Percentiles rank a stretch among this genome's conserved stretches.
phyloP scores from a whole-genome alignment of 768 basidiomycete genomes.

The Crepidotus variabilis region DNA sequence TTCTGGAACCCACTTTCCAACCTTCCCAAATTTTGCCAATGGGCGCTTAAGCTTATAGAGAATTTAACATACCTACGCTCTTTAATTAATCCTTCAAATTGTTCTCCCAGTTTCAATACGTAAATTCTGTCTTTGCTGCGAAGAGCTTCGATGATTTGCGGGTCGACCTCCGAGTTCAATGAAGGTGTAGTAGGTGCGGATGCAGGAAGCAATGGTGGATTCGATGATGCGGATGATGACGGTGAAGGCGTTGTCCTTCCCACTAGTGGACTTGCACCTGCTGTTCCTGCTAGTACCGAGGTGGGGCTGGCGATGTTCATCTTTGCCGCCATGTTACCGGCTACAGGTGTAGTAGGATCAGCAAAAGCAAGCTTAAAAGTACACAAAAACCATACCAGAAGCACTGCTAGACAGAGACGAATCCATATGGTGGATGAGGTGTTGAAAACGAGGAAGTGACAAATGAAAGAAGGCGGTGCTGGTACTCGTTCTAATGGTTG shows the following conservation, averaged over 20 bases:
- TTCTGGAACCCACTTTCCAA: background rate
- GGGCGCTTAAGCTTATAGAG: background rate
- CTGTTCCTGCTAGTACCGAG: background rate
- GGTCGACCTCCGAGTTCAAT: constrained; percentile 53
- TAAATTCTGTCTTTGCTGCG: constrained; percentile 85
- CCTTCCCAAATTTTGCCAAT: background rate
- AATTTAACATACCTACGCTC: constrained; percentile 59
- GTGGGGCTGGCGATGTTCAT: background rate
- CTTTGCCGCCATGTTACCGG: background rate
- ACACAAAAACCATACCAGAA: background rate
- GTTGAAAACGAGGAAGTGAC: background rate
- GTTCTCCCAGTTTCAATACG: constrained; percentile 85
- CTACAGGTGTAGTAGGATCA: background rate
- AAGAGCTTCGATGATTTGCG: constrained; percentile 81
- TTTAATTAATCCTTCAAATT: constrained; percentile 74
- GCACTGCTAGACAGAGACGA: background rate
- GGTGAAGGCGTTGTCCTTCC: constrained; percentile 3
- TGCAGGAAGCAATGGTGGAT: constrained; percentile 13
- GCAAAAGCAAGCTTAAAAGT: background rate
- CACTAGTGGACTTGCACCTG: background rate
- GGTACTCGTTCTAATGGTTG: background rate
- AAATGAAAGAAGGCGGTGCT: background rate
- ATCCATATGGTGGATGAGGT: background rate
- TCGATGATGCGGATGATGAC: constrained; percentile 2
- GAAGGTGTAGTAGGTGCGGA: constrained; percentile 11